phyloP scores from a whole-genome alignment of 495 filamentous ascomycete genomes.

The Paragyromitra xinjiangensis region DNA sequence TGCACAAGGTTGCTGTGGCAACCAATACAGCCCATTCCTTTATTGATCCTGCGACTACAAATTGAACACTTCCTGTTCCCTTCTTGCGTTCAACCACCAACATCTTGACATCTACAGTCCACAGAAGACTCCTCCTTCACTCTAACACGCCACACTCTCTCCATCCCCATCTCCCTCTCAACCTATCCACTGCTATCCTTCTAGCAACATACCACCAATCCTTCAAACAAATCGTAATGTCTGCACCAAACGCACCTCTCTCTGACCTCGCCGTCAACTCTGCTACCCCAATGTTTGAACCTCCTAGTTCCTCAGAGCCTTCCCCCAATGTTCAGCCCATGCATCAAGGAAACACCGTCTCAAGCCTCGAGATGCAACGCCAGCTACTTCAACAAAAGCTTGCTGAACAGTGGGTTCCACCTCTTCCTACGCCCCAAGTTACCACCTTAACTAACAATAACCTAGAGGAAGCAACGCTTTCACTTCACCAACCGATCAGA shows the following conservation, averaged over 20 bases:
- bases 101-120: conserved; percentile 23
- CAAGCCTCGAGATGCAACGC: conserved; percentile 55
- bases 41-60: conserved; percentile 47
- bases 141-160: background rate
- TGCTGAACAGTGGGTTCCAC: conserved; percentile 45
- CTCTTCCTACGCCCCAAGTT: background rate
- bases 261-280: conserved; percentile 32
- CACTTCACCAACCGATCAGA: conserved; percentile 74
- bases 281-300: conserved; percentile 14
- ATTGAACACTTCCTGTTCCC: conserved; percentile 40
- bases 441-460: conserved; percentile 15
- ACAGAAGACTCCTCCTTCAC: background rate
- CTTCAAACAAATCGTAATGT: conserved; percentile 31
- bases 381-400: conserved; percentile 56
- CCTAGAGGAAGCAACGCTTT: conserved; percentile 63
- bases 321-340: conserved; percentile 48
- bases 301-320: conserved; percentile 13
- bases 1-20: conserved; percentile 31
- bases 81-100: conserved; percentile 24
- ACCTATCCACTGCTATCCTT: background rate
- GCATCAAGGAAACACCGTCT: conserved; percentile 42
- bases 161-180: background rate
- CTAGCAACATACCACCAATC: background rate
- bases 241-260: conserved; percentile 45
- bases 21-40: conserved; percentile 11